Evolutionary conservation across 108 stramenopile species (phyloP).

Genomic region (Cyclotella baltica): DNA sequence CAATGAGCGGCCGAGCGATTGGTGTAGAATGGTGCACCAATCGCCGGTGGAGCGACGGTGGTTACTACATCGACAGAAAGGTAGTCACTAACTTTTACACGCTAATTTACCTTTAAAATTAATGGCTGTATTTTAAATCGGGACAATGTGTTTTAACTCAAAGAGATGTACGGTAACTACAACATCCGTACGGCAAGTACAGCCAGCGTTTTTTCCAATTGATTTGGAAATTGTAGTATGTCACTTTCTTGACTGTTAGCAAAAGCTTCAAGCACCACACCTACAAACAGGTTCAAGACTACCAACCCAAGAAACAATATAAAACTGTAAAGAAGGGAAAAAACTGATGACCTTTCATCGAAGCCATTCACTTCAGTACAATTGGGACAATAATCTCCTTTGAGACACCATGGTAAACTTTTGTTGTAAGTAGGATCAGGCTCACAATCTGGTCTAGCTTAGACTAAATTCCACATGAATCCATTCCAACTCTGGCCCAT

Average conservation of each 20-base stretch:
- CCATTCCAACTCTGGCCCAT: constrained; percentile 84
- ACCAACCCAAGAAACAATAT: constrained; percentile 57
- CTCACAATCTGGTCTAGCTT: constrained; percentile 40
- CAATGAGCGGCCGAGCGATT: too few species aligned
- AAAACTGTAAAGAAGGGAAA: constrained; percentile 61
- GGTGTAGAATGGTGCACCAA: too few species aligned
- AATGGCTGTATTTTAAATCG: too few species aligned
- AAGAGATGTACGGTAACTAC: too few species aligned
- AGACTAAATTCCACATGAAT: constrained; percentile 54
- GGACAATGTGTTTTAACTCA: too few species aligned
- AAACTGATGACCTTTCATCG: constrained; percentile 24
- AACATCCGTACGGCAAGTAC: too few species aligned
- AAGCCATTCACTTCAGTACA: constrained; percentile 56
- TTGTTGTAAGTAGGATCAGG: constrained; percentile 40
- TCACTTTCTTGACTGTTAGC: constrained; percentile 57
- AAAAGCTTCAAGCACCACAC: constrained; percentile 66
- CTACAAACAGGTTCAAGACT: constrained; percentile 69
- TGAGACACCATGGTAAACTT: constrained; percentile 51
- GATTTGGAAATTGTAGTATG: too few species aligned
- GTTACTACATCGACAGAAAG: too few species aligned
- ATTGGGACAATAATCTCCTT: constrained; percentile 37
- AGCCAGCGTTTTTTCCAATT: too few species aligned
- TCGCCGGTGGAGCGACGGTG: too few species aligned
- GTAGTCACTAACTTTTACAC: too few species aligned
- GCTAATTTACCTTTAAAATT: too few species aligned